Conservation (phyloP, 1,139 yeast genomes). For the Geotrichum australiense region DNA sequence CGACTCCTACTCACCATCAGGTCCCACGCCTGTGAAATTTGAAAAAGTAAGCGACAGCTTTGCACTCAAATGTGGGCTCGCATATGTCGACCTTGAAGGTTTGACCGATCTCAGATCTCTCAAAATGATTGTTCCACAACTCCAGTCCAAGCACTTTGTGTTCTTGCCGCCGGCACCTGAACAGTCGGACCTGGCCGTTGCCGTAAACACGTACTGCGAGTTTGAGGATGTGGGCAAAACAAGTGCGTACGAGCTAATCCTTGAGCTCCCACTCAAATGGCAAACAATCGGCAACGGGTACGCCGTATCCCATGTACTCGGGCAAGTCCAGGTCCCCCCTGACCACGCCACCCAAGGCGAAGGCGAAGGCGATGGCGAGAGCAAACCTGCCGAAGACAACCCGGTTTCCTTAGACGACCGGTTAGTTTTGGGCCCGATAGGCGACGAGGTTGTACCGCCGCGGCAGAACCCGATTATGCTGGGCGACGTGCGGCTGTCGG, state of each 20-base stretch:
- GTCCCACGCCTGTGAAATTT: neutral
- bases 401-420: too few species aligned
- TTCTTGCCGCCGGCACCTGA: constrained; percentile 29
- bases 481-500: constrained; percentile 84
- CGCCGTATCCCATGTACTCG: constrained; percentile 67
- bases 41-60: neutral
- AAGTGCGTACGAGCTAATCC: neutral
- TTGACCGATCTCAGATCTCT: constrained; percentile 79
- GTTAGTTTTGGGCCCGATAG: too few species aligned
- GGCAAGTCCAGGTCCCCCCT: constrained; percentile 48
- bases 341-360: constrained; percentile 16
- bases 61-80: constrained; percentile 59
- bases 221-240: constrained; percentile 1
- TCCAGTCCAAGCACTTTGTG: constrained; percentile 72
- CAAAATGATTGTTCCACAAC: constrained; percentile 66
- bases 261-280: constrained; percentile 50
- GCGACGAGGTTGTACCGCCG: constrained; percentile 28
- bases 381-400: constrained; percentile 9
- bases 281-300: constrained; percentile 76
- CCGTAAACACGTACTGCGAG: neutral
- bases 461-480: constrained; percentile 51
- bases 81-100: constrained; percentile 79
- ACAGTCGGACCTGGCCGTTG: neutral
- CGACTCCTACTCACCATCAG: constrained; percentile 43
- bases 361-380: constrained; percentile 1